Base-by-base conservation (phyloP, 2,329 filamentous ascomycete genomes). In the Fusarium compactum region DNA sequence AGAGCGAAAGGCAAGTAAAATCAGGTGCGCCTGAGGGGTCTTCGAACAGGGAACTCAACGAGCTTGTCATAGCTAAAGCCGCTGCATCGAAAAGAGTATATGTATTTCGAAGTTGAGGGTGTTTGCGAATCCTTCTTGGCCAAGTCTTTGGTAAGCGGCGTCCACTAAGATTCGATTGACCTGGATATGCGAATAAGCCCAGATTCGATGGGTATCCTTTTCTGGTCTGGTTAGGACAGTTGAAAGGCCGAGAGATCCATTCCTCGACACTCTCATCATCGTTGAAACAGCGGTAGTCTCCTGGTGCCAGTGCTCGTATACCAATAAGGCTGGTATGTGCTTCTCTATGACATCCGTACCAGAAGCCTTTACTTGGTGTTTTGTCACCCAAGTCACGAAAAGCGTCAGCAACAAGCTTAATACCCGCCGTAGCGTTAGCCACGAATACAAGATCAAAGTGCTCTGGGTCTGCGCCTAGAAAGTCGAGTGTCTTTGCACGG, bases 161-260 rank as follows among this genome's bases (percentile, higher is more conserved):
- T 10, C 90, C 90, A 45, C 88, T 90, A 84, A 92, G 89, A 74
- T 92, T 92, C 29, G 89, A 92, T 76, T 92, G 90, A 1, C 87
- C 90, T 6, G 90, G 89, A 75, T 89, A 92, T 22, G 89, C 89
- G 69, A 92, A 89, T 5, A 87, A 75, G 2, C 82, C 81, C 12
- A 71, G 65, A 47, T 56, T 73, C 38, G 59, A 74, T 44, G 62
- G 59, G 34, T 71, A 73, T 18, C 58, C 53, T 29, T 46, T 64
- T 45, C 59, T 55, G 25, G 61, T 22, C 24, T 55, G 75, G 71
- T 38, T 38, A 3, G 18, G 34, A 8, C 56, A 69, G 68, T 46
- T 76, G 62, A 30, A 47, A 25, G 74, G 69, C n/a, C 48, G 50
- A 24, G 62, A 62, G 12, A 86, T 76, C 83, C 83, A 86, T n/a